Base-by-base conservation (phyloP, 1,139 yeast genomes). In the Protomyces inundatus region DNA sequence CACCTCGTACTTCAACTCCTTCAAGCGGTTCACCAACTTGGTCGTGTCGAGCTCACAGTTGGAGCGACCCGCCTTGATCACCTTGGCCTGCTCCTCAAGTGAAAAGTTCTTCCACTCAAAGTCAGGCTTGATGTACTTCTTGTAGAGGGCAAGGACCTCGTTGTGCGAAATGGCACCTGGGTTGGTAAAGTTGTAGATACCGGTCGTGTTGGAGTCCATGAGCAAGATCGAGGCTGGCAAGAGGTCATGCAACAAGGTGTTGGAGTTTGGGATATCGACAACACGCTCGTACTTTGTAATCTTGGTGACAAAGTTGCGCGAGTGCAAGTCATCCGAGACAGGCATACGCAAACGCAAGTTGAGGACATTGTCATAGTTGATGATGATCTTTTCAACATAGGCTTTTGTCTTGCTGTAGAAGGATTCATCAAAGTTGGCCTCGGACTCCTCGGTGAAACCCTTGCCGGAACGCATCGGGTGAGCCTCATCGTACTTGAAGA, bases 1-100 rank as follows among this genome's bases (percentile, higher is more conserved):
- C 10, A 58, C 42, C 14, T 35, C 55, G 45, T 40, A 40, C 35
- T 50, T 50, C 16, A 73, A 71, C 54, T 75, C 75, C 53, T 71
- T 71, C 30, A 75, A 68, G 59, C 72, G 69, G 54, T 70, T 74
- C 70, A 86, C 90, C 39, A 85, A 69, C 2, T 71, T 58, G 6
- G 63, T 52, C 35, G 63, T 58, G 57, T 58, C 63, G 12, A 58
- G 57, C 57, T 58, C 63, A 30, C 63, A 58, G 63, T 58, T 58
- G 23, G 63, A 58, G 23, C 63, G 56, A n/a, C 63, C 63, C n/a
- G 63, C 63, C 57, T 58, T 58, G 57, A 58, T 58, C 37, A 58
- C 63, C 63, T 58, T 58, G 30, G 63, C 63, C 45, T 58, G 63
- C 52, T 58, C 63, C 53, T 58, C 63, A 34, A 58, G 63, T 10